Conservation (phyloP, 2,329 filamentous ascomycete species). For the Fusarium sp. region DNA sequence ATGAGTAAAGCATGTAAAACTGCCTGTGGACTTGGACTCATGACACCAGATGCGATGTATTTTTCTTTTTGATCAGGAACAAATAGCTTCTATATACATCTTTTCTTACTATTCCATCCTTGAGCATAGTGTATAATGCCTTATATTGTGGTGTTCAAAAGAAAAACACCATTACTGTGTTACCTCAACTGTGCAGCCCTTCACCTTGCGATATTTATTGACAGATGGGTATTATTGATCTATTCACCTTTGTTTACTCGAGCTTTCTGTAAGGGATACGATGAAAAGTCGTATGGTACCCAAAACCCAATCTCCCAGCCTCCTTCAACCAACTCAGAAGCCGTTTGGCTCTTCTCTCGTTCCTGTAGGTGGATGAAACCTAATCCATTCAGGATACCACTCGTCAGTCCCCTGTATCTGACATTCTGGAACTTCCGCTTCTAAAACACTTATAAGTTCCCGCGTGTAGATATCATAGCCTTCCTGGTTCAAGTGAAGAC, state of each 20-base stretch:
- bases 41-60: not conserved
- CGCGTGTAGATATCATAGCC: not conserved
- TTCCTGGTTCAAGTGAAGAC: not conserved
- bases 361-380: not conserved
- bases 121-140: too few relatives aligned
- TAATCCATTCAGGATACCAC: slow-evolving; percentile 2
- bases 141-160: too few relatives aligned
- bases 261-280: too few relatives aligned
- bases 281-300: too few relatives aligned
- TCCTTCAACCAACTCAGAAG: not conserved
- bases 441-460: not conserved
- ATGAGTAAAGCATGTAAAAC: not conserved
- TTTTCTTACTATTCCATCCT: not conserved
- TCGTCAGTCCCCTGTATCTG: not conserved
- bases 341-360: too few relatives aligned
- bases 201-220: too few relatives aligned
- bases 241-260: too few relatives aligned
- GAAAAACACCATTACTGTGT: too few relatives aligned
- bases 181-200: too few relatives aligned
- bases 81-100: not conserved
- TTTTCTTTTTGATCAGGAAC: not conserved
- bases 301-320: not conserved
- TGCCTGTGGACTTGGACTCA: not conserved
- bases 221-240: too few relatives aligned
- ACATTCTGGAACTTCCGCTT: not conserved